Evolutionary conservation across 2,329 filamentous ascomycete species (phyloP).

Genomic region (Kalmusia sp.): DNA sequence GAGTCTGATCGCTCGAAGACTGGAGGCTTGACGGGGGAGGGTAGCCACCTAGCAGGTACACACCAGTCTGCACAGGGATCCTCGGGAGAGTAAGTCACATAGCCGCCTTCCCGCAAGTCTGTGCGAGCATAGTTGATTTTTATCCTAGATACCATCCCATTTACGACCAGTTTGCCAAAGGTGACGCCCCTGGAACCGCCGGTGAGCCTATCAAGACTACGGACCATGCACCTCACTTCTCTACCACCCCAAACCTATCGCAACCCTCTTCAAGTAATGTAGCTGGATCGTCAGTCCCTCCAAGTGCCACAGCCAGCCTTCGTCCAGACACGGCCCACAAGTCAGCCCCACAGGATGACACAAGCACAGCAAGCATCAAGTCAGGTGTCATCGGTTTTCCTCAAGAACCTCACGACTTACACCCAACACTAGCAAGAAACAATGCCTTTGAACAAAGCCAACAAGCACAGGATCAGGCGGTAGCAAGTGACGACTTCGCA

Average conservation of each 20-base stretch:
- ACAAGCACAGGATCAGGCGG: slow-evolving; percentile 20
- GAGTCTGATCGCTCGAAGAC: slow-evolving; percentile 8
- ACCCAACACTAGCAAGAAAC: slow-evolving; percentile 32
- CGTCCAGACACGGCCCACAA: slow-evolving; percentile 26
- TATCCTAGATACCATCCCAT: slow-evolving; percentile 30
- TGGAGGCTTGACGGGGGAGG: slow-evolving; percentile 23
- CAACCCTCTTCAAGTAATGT: slow-evolving; percentile 7
- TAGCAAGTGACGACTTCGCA: slow-evolving; percentile 21
- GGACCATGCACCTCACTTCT: slow-evolving; percentile 18
- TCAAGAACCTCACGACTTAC: slow-evolving; percentile 23
- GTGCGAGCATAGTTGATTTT: not conserved
- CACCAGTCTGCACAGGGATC: not conserved
- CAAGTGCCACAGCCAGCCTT: slow-evolving; percentile 12
- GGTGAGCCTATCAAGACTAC: slow-evolving; percentile 15
- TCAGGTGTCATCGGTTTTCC: slow-evolving; percentile 49
- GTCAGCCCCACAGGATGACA: slow-evolving; percentile 17
- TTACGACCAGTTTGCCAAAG: slow-evolving; percentile 35
- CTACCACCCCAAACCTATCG: slow-evolving; percentile 17
- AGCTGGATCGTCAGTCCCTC: not conserved
- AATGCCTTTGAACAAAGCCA: slow-evolving; percentile 17
- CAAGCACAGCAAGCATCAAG: slow-evolving; percentile 48
- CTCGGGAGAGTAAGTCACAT: slow-evolving; percentile 11
- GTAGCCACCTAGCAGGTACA: slow-evolving; percentile 25
- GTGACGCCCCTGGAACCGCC: slow-evolving; percentile 12
- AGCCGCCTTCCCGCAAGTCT: too few relatives aligned